Base-by-base conservation (phyloP, 768 basidiomycete genomes). In the Agrocybe praecox region DNA sequence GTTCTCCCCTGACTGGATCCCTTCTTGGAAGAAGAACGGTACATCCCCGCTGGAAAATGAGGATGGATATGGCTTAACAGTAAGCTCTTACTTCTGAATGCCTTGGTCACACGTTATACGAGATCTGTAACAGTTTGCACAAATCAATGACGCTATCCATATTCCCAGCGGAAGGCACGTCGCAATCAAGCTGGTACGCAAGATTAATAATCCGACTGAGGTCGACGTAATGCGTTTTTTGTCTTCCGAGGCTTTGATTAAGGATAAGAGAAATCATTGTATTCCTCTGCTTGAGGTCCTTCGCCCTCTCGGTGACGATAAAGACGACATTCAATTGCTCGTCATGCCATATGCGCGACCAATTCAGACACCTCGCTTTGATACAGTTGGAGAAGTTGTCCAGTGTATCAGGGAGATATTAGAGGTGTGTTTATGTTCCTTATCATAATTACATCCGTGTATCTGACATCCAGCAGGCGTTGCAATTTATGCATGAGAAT, bases 301-400 rank as follows among this genome's bases (percentile, higher is more conserved):
- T 2, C 21, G 36, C 6, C 43, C 48, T 15, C 57, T 62, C 48
- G 1, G n/a, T 14, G 21, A 21, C 19, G 56, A 53, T 9, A 24
- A 18, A 40, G 46, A 29, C 10, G 53, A 44, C 57, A 62, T 40
- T 71, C 68, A 36, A 60, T 48, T 61, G 66, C 65, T 65, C 55
- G 74, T 56, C 0, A 74, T 77, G 72, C 76, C 75, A 0, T 24
- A 72, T 0, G 61, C 76, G 6, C 64, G 67, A 26, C 52, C 55
- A 15, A 70, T 68, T 43, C 59, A 71, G 23, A 60, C 67, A 15
- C 69, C 66, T 1, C 53, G 57, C 22, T 72, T 64, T 44, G 57
- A 58, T 2, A 52, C 54, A 0, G 34, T 68, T 11, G 65, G 63
- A 3, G 67, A 67, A 40, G 59, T 57, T 7, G 42, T 66, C 2